Evolutionary conservation across 768 basidiomycete species (phyloP), one percentile per base, ranked within the genome.

Genomic region (Macrolepiota dolichaula): DNA sequence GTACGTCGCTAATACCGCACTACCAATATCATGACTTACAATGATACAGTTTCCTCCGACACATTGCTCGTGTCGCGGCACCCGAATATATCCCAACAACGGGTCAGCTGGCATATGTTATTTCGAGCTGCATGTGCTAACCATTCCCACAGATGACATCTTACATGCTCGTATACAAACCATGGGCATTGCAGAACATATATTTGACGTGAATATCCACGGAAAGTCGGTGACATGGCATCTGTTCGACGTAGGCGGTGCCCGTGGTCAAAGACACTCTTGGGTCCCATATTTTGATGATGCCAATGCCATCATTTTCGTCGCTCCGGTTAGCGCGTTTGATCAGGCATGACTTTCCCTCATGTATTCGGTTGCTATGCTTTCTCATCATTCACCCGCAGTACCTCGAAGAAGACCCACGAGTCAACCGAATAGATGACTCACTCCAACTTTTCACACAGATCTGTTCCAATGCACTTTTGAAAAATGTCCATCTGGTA

Each of bases 121-220:
- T 36, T 51, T 58, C 49, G 59, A 57, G 29, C 42, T 67, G 69
- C 71, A 73, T 74, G 72, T 71, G 69, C 65, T 72, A 57, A 74
- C 60, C 36, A 13, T 67, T 64, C 25, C 64, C 47, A 24, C 62
- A 91, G 92, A 94, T 71, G 92, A 94, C 68, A 92, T 94, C 59
- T 78, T 94, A 17, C 91, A 92, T 68, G 91, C 91, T n/a, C 88
- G 92, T 37, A 89, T 94, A 56, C 93, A 93, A 69, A 94, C 92
- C 6, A 92, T 94, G 87, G 92, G 92, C 0, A 88, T 94, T 3
- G 82, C 89, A 0, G 92, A 94, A 71, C 91, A 94, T 65, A 77
- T 86, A 32, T 94, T 94, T 66, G 89, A 91, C 57, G 87, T 94
- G 32, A 85, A 87, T 51, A 84, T 92, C 44, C 88, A 91, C 64